Base-by-base conservation (phyloP, 768 basidiomycete genomes). In the Lentinula edodes region DNA sequence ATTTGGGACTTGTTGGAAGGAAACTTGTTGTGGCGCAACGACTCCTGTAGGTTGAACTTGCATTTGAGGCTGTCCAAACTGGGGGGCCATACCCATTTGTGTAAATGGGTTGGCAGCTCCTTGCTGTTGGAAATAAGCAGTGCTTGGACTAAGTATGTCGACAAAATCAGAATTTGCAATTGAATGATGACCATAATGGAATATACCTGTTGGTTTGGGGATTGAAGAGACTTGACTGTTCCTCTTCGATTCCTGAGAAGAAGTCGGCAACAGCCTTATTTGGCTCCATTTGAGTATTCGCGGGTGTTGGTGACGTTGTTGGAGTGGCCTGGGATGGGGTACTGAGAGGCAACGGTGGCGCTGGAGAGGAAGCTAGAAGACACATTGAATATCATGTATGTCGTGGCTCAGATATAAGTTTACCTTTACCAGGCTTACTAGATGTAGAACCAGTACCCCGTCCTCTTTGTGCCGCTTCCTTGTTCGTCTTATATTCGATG, bases 401-500 rank as follows among this genome's bases (percentile, higher is more conserved):
- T 16, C 15, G 23, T 6, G 7, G 35, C 15, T 16, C 12, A 23
- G 20, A 23, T 28, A 51, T 23, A 16, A 41, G 18, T 42, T 34
- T 23, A 60, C 59, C 38, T 60, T 60, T 52, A 52, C 34, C 34
- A 23, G 51, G 13, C n/a, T 60, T 60, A 9, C 15, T 52, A 1
- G 59, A 52, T 23, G 50, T 36, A 15, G 65, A 51, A 58, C 63
- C 66, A 63, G 66, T 69, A 34, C 53, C 63, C 63, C 62, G 58
- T 28, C 66, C 71, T 43, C 71, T 71, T 57, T 91, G 90, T 2
- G 83, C 81, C 3, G 83, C 79, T 5, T 80, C 82, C 73, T 91
- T 92, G 71, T 87, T 93, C 23, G 87, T 78, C 74, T 83, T 94
- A 76, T 99, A 98, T 69, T 98, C 97, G 8, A 89, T 76, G 63